A percentile compares a stretch with the other conserved stretches of the same genome.
phyloP scores from a whole-genome alignment of 768 basidiomycete species.

The Lepiota brunneoincarnata region DNA sequence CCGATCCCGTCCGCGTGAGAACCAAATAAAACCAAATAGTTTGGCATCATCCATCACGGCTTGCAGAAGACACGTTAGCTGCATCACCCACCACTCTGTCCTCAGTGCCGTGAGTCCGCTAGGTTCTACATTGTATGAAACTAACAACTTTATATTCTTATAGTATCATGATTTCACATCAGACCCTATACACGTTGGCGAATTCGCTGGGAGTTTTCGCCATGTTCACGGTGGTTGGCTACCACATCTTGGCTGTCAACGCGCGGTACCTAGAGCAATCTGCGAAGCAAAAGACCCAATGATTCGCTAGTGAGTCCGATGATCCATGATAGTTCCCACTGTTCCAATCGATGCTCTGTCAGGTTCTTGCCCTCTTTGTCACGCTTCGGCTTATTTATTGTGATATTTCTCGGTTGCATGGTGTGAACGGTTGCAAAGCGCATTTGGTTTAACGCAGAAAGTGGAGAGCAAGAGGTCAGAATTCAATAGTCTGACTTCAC shows the following conservation, averaged over 20 bases:
- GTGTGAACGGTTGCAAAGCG: no score
- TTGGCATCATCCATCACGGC: no score
- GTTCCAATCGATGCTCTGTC: not conserved
- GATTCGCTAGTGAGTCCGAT: not conserved
- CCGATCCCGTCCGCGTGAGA: slow-evolving; percentile 32
- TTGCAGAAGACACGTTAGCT: slow-evolving; percentile 4
- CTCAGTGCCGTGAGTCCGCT: slow-evolving; percentile 5
- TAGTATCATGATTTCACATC: slow-evolving; percentile 70
- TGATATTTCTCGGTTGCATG: no score
- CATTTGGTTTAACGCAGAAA: no score
- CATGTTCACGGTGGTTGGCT: slow-evolving; percentile 84
- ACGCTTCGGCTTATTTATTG: no score
- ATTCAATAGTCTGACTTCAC: no score
- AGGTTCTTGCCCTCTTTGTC: not conserved
- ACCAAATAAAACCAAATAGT: slow-evolving; percentile 29
- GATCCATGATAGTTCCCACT: not conserved
- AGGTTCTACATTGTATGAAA: not conserved
- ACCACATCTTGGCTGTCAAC: slow-evolving; percentile 90
- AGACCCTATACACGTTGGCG: slow-evolving; percentile 78
- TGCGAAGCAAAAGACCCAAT: slow-evolving; percentile 16
- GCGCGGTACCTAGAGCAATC: slow-evolving; percentile 37
- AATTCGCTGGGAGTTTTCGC: slow-evolving; percentile 82
- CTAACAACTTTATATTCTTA: not conserved
- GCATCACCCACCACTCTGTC: slow-evolving; percentile 1
- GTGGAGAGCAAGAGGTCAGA: no score